Conservation (phyloP, 352 stramenopile genomes). For the Pythium grandisporangium region DNA sequence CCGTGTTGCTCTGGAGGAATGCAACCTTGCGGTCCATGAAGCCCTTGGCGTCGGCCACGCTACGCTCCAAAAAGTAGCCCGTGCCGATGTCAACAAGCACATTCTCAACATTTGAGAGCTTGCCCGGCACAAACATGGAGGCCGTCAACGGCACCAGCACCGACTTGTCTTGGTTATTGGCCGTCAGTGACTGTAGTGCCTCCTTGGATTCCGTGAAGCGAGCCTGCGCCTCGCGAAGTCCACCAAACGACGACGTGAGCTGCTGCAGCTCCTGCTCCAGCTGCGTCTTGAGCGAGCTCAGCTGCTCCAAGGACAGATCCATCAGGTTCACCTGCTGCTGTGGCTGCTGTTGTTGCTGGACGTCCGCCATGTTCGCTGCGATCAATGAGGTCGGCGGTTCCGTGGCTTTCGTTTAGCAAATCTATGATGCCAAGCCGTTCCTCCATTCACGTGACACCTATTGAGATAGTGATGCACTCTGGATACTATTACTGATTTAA, state of each 20-base stretch:
- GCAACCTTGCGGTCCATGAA: slow-evolving; percentile 92
- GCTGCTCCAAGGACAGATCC: slow-evolving; percentile 90
- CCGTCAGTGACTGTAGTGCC: slow-evolving; percentile 47
- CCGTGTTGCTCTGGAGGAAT: slow-evolving; percentile 89
- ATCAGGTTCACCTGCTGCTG: slow-evolving; percentile 53
- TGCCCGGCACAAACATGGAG: slow-evolving; percentile 91
- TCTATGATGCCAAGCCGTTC: too few relatives aligned
- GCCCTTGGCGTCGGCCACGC: slow-evolving; percentile 72
- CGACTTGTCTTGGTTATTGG: slow-evolving; percentile 55
- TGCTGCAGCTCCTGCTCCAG: slow-evolving; percentile 80
- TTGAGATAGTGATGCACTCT: too few relatives aligned
- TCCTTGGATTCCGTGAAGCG: slow-evolving; percentile 78
- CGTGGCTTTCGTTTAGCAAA: too few relatives aligned
- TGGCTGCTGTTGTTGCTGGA: slow-evolving; percentile 4
- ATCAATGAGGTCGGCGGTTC: too few relatives aligned
- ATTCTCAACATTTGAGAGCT: slow-evolving; percentile 75
- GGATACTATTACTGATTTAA: too few relatives aligned
- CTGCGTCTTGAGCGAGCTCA: slow-evolving; percentile 88
- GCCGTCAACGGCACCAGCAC: slow-evolving; percentile 94
- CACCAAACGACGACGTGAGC: slow-evolving; percentile 54
- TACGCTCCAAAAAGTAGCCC: slow-evolving; percentile 93
- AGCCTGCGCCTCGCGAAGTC: slow-evolving; percentile 63
- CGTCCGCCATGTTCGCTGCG: slow-evolving; percentile 34
- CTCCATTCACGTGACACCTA: too few relatives aligned
- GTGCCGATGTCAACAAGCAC: slow-evolving; percentile 93